A percentile compares a stretch with the other conserved stretches of the same genome.
Conservation (phyloP, 208 protist genomes). For the Novymonas esmeraldas region DNA sequence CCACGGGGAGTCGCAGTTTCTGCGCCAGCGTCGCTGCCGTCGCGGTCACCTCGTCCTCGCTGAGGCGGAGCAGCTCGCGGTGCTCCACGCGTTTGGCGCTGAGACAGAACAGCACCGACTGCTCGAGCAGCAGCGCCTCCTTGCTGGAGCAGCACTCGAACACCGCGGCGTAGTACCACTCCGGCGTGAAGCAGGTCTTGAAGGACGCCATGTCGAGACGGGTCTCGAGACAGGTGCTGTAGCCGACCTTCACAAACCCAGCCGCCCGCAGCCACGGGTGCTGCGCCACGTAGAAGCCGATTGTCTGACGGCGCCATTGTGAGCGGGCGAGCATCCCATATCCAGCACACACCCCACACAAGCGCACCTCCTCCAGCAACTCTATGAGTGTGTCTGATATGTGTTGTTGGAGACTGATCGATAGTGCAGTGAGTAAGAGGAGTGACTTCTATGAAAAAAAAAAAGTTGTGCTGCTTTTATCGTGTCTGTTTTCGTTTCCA, state of each 20-base stretch:
- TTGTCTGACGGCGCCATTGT: conserved; percentile 12
- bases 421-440: too few relatives aligned
- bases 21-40: conserved; percentile 38
- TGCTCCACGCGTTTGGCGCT: conserved; percentile 51
- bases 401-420: too few relatives aligned
- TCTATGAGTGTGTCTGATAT: too few relatives aligned
- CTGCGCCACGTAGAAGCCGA: conserved; percentile 72
- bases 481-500: too few relatives aligned
- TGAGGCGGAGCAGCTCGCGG: conserved; percentile 56
- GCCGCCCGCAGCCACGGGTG: conserved; percentile 68
- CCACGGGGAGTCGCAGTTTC: conserved; percentile 39
- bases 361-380: too few relatives aligned
- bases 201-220: conserved; percentile 75
- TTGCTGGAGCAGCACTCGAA: conserved; percentile 55
- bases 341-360: too few relatives aligned
- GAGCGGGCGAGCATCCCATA: conserved; percentile 27
- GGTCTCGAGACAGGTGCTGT: conserved; percentile 53
- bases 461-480: too few relatives aligned
- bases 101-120: conserved; percentile 72
- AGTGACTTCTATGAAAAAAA: too few relatives aligned
- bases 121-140: conserved; percentile 74
- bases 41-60: conserved; percentile 38
- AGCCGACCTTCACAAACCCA: conserved; percentile 76
- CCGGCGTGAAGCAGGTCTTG: conserved; percentile 77
- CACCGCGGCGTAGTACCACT: conserved; percentile 67